Percentiles rank a stretch among this genome's conserved stretches.
These are phyloP conservation scores for Metschnikowia vanudenii DNA, from an alignment of 805 yeast species.

Conservation along the genomic window DNA sequence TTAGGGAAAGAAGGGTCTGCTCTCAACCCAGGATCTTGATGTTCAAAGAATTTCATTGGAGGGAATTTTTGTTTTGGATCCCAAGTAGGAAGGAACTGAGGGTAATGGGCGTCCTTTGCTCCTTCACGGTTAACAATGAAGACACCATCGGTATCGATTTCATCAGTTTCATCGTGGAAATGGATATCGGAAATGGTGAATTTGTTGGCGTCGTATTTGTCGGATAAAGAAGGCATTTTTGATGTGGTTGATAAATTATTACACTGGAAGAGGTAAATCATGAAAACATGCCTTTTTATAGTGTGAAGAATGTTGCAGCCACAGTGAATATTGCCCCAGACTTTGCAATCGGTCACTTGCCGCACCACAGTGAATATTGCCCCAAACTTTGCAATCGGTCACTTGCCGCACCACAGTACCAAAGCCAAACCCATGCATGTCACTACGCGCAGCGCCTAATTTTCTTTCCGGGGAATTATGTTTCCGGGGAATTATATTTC, in stretches of 20 bases:
- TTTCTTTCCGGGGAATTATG: no score
- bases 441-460: no score
- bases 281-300: conserved; percentile 1
- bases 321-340: conserved; percentile 4
- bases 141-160: conserved; percentile 35
- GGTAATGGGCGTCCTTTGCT: conserved; percentile 23
- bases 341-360: conserved; percentile 13
- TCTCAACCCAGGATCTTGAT: conserved; percentile 28
- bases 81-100: conserved; percentile 34
- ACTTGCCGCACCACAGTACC: conserved; percentile 11
- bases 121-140: conserved; percentile 31
- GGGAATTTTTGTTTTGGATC: conserved; percentile 29
- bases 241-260: not conserved
- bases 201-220: conserved; percentile 8
- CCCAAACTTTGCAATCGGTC: no score
- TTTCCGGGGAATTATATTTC: no score
- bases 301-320: conserved; percentile 5
- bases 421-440: not conserved
- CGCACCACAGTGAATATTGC: no score
- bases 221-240: conserved; percentile 4
- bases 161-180: conserved; percentile 16
- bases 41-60: conserved; percentile 28
- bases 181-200: conserved; percentile 16
- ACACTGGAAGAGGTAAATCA: no score
- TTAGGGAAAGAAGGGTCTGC: conserved; percentile 24